Percentiles rank a stretch among this genome's conserved stretches.
Evolutionary conservation across 352 stramenopile species (phyloP).

Genomic region (Pythium aristosporum): DNA sequence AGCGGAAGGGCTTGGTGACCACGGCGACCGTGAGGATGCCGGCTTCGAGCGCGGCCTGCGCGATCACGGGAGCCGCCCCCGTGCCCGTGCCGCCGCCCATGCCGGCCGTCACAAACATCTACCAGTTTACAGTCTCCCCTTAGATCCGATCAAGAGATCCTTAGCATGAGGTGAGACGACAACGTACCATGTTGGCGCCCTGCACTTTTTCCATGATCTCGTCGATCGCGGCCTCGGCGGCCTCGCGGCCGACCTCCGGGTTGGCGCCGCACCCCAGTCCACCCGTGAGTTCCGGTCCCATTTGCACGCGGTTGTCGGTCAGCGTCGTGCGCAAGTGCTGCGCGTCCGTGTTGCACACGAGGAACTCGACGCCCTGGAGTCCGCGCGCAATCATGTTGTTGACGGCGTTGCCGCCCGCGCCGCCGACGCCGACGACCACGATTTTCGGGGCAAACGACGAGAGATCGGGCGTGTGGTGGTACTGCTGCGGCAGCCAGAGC

Average conservation of each 20-base stretch:
- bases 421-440: constrained; percentile 84
- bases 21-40: constrained; percentile 85
- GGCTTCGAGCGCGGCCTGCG: constrained; percentile 75
- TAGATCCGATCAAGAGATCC: not conserved
- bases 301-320: constrained; percentile 90
- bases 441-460: constrained; percentile 84
- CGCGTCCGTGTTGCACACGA: constrained; percentile 92
- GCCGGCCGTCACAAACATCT: constrained; percentile 88
- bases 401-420: constrained; percentile 87
- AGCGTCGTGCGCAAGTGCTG: constrained; percentile 89
- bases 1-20: constrained; percentile 88
- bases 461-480: constrained; percentile 55
- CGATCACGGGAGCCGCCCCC: constrained; percentile 81
- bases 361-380: constrained; percentile 81
- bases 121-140: not conserved
- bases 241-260: constrained; percentile 69
- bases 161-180: not conserved
- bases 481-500: constrained; percentile 71
- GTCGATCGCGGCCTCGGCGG: constrained; percentile 72
- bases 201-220: constrained; percentile 86
- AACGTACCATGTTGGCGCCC: constrained; percentile 79
- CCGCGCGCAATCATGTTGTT: constrained; percentile 90
- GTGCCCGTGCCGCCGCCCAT: constrained; percentile 86
- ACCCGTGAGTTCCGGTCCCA: constrained; percentile 84
- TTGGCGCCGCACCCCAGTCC: constrained; percentile 82